A percentile compares a stretch with the other conserved stretches of the same genome.
Conservation (phyloP, 1,284 basidiomycete genomes). For the Waitea zeae region DNA sequence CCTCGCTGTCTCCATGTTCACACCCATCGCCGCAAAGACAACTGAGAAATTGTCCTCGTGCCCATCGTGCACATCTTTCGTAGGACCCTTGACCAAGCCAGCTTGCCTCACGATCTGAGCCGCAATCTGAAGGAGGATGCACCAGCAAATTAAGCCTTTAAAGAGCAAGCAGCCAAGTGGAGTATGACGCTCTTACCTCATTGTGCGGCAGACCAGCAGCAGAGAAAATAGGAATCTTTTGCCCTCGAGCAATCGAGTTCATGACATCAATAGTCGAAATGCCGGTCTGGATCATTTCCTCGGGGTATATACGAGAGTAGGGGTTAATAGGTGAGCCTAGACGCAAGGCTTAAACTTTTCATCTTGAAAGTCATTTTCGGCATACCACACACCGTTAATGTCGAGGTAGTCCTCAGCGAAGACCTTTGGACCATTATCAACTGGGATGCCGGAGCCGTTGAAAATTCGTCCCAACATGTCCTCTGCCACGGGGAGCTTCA, state of each 20-base stretch:
- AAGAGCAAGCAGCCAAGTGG: slow-evolving; percentile 8
- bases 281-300: slow-evolving; percentile 99
- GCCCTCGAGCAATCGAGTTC: slow-evolving; percentile 99
- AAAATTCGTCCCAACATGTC: slow-evolving; percentile 99
- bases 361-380: slow-evolving; percentile 2
- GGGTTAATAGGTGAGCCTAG: slow-evolving; percentile 97
- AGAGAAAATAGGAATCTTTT: slow-evolving; percentile 99
- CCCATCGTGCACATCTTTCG: slow-evolving; percentile 95
- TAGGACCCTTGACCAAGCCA: slow-evolving; percentile 41
- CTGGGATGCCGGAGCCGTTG: slow-evolving; percentile 96
- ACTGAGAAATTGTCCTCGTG: slow-evolving; percentile 99
- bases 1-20: slow-evolving; percentile 99
- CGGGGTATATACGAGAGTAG: slow-evolving; percentile 97
- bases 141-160: slow-evolving; percentile 6
- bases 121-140: slow-evolving; percentile 71
- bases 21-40: slow-evolving; percentile 99
- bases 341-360: no score
- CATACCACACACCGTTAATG: slow-evolving; percentile 70
- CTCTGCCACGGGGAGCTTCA: slow-evolving; percentile 99
- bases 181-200: slow-evolving; percentile 41
- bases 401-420: slow-evolving; percentile 99
- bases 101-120: slow-evolving; percentile 21
- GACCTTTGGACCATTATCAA: slow-evolving; percentile 97
- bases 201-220: slow-evolving; percentile 98
- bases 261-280: slow-evolving; percentile 98